Conservation (phyloP, 805 yeast genomes). For the Metschnikowia peoriensis region DNA sequence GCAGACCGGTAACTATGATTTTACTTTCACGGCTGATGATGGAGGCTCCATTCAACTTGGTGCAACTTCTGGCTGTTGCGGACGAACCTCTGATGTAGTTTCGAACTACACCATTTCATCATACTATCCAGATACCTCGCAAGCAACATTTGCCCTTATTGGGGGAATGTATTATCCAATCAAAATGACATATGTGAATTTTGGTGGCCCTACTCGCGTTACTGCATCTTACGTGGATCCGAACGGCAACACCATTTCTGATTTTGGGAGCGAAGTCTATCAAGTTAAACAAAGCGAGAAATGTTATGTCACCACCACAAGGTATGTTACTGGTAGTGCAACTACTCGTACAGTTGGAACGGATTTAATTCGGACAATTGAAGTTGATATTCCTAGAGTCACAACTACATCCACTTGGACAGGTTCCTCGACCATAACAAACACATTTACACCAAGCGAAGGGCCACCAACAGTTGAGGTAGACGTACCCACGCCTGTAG, state of each 20-base stretch:
- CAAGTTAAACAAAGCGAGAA: conserved; percentile 6
- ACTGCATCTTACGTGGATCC: conserved; percentile 6
- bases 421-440: too few relatives aligned
- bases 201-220: background rate
- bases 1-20: conserved; percentile 9
- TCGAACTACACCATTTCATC: conserved; percentile 1
- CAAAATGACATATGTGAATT: conserved; percentile 1
- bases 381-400: too few relatives aligned
- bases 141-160: background rate
- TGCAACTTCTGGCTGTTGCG: conserved; percentile 10
- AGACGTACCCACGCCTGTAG: too few relatives aligned
- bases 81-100: conserved; percentile 7
- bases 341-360: background rate
- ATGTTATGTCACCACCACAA: conserved; percentile 1
- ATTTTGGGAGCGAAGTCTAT: conserved; percentile 7
- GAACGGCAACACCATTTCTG: conserved; percentile 1
- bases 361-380: too few relatives aligned
- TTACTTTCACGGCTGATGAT: conserved; percentile 10
- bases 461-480: too few relatives aligned
- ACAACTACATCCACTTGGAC: too few relatives aligned
- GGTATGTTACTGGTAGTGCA: background rate
- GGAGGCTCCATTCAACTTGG: conserved; percentile 13
- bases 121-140: background rate
- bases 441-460: too few relatives aligned
- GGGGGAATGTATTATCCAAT: conserved; percentile 1